A percentile compares a stretch with the other conserved stretches of the same genome.
These are phyloP conservation scores for Rasamsonia emersonii DNA, from an alignment of 2,329 filamentous ascomycete species.

Conservation along the genomic window DNA sequence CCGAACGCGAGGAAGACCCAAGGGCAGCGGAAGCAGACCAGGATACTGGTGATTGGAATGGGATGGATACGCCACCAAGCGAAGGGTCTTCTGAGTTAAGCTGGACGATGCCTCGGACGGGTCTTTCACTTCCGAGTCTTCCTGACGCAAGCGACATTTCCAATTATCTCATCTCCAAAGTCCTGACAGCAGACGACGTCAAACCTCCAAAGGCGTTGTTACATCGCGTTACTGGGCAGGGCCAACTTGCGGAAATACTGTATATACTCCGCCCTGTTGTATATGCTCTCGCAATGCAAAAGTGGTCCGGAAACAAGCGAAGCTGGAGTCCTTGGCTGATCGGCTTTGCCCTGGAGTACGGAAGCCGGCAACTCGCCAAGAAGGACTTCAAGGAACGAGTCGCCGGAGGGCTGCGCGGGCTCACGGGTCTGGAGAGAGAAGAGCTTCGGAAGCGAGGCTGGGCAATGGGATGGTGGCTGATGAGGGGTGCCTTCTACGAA, in stretches of 20 bases:
- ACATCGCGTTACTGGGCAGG: conserved; percentile 63
- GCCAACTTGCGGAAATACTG: conserved; percentile 78
- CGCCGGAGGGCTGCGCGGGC: conserved; percentile 62
- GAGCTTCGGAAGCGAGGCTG: conserved; percentile 82
- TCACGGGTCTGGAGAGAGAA: conserved; percentile 80
- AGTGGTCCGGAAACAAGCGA: conserved; percentile 60
- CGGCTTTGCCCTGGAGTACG: conserved; percentile 76
- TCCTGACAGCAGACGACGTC: conserved; percentile 92
- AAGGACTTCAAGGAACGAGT: conserved; percentile 54
- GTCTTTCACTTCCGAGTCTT: conserved; percentile 72
- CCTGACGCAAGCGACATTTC: conserved; percentile 76
- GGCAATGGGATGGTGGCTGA: conserved; percentile 89
- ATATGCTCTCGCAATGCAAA: conserved; percentile 76
- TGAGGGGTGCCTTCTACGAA: conserved; percentile 96
- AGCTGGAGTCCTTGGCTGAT: conserved; percentile 90
- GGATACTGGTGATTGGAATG: conserved; percentile 43
- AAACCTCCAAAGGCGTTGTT: conserved; percentile 81
- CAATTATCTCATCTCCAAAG: conserved; percentile 77
- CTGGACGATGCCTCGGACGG: conserved; percentile 94
- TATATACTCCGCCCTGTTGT: conserved; percentile 83
- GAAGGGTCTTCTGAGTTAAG: conserved; percentile 41
- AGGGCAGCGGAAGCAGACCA: conserved; percentile 46
- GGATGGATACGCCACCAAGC: conserved; percentile 35
- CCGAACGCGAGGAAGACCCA: conserved; percentile 73
- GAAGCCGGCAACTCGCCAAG: conserved; percentile 74